Evolutionary conservation across 164 flowering plant species (phyloP).

Genomic region (Chimonanthus salicifolius): DNA sequence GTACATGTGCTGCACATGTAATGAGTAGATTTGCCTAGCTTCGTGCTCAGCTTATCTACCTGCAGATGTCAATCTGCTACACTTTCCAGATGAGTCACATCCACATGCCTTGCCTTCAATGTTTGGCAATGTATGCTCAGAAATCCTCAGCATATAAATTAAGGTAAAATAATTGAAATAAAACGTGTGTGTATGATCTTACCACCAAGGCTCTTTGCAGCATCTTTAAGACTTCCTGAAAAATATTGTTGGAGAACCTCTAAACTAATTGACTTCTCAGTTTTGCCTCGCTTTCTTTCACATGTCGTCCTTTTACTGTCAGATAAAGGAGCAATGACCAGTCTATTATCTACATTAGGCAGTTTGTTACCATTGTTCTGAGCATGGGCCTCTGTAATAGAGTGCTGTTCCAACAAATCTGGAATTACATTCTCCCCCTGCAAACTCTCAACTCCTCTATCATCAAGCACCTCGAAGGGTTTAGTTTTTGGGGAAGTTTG

Average conservation of each 20-base stretch:
- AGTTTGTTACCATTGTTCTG: constrained; percentile 15
- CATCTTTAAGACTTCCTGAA: constrained; percentile 96
- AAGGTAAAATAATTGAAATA: neutral
- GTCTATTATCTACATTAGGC: constrained; percentile 18
- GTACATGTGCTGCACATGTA: neutral
- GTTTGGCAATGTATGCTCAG: neutral
- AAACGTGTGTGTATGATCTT: constrained; percentile 6
- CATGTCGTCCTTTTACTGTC: constrained; percentile 35
- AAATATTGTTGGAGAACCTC: constrained; percentile 94
- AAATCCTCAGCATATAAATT: too few relatives aligned
- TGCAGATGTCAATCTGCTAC: neutral
- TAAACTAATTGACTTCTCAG: constrained; percentile 86
- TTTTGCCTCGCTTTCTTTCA: constrained; percentile 71
- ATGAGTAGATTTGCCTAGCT: neutral
- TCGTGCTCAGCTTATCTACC: neutral
- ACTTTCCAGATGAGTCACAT: neutral
- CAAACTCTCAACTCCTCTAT: constrained; percentile 12
- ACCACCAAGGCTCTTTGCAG: constrained; percentile 99
- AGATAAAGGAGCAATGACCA: constrained; percentile 14
- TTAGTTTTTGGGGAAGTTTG: constrained; percentile 14
- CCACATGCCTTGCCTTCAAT: neutral
- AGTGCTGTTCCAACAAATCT: constrained; percentile 23
- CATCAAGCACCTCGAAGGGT: constrained; percentile 17
- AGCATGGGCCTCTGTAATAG: constrained; percentile 18
- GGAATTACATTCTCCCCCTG: constrained; percentile 13